Evolutionary conservation across 1,284 basidiomycete genomes (phyloP).

Genomic region (Sutorius eximius): DNA sequence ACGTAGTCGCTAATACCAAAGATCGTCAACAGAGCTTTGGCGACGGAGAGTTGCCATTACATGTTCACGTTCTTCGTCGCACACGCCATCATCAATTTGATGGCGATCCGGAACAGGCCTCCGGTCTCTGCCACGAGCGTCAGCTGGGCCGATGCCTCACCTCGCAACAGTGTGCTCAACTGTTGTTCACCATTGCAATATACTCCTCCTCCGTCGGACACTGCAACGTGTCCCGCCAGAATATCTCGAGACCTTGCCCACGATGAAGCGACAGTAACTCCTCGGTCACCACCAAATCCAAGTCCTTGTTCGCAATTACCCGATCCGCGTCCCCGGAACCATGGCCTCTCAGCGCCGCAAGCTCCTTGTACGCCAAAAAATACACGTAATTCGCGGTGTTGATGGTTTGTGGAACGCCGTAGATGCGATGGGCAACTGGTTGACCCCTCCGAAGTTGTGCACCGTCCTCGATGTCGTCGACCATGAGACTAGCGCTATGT

Average conservation of each 20-base stretch:
- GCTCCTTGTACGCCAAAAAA: conserved; percentile 83
- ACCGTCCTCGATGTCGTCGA: conserved; percentile 98
- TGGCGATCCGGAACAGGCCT: conserved; percentile 87
- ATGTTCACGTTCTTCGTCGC: conserved; percentile 59
- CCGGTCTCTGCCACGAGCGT: conserved; percentile 76
- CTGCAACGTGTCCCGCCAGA: conserved; percentile 90
- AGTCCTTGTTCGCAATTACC: conserved; percentile 41
- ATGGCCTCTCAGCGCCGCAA: conserved; percentile 56
- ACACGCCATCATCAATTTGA: conserved; percentile 96
- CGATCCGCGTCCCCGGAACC: conserved; percentile 27
- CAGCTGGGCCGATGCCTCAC: conserved; percentile 5
- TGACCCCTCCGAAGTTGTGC: conserved; percentile 86
- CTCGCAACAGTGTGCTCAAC: conserved; percentile 47
- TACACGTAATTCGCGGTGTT: conserved; percentile 98
- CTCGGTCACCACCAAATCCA: conserved; percentile 78
- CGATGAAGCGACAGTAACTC: conserved; percentile 91
- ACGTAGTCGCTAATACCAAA: conserved; percentile 71
- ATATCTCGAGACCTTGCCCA: conserved; percentile 92
- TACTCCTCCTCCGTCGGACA: conserved; percentile 97
- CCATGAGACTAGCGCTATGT: conserved; percentile 92
- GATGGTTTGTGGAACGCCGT: conserved; percentile 95
- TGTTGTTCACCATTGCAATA: conserved; percentile 94
- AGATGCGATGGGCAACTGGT: conserved; percentile 94
- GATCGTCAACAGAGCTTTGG: neutral
- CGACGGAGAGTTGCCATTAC: conserved; percentile 43